Evolutionary conservation across 2,329 filamentous ascomycete genomes (phyloP).

Genomic region (Penicillium thymicola): DNA sequence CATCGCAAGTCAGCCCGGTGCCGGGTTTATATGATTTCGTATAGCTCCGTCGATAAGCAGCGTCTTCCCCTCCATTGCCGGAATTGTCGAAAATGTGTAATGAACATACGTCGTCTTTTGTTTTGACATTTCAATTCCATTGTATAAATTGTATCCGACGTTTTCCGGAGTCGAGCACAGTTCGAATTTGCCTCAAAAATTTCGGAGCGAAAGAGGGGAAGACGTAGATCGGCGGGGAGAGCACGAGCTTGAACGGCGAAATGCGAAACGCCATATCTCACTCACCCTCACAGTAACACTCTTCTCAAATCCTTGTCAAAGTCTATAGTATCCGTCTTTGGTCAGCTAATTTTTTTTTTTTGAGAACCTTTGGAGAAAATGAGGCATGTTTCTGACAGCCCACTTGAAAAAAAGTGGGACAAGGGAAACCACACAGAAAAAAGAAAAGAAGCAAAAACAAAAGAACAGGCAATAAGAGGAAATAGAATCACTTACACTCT

Average conservation of each 20-base stretch:
- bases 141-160: not conserved
- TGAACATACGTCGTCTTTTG: not conserved
- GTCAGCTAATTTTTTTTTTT: constrained; percentile 14
- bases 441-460: not conserved
- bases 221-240: constrained; percentile 9
- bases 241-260: constrained; percentile 4
- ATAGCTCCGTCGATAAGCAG: constrained; percentile 5
- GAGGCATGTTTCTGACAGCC: constrained; percentile 28
- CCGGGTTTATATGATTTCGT: not conserved
- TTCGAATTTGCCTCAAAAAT: constrained; percentile 4
- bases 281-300: constrained; percentile 30
- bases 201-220: constrained; percentile 8
- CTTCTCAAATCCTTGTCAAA: constrained; percentile 26
- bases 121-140: not conserved
- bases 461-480: not conserved
- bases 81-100: not conserved
- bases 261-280: constrained; percentile 7
- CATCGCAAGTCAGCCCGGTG: constrained; percentile 16
- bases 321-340: constrained; percentile 14
- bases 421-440: constrained; percentile 1
- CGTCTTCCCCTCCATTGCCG: constrained; percentile 9
- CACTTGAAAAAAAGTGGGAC: constrained; percentile 23
- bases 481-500: not conserved
- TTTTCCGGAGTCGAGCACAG: not conserved
- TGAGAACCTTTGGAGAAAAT: constrained; percentile 31